Evolutionary conservation across 2,329 filamentous ascomycete species (phyloP).

Genomic region (Xylaria sp.): DNA sequence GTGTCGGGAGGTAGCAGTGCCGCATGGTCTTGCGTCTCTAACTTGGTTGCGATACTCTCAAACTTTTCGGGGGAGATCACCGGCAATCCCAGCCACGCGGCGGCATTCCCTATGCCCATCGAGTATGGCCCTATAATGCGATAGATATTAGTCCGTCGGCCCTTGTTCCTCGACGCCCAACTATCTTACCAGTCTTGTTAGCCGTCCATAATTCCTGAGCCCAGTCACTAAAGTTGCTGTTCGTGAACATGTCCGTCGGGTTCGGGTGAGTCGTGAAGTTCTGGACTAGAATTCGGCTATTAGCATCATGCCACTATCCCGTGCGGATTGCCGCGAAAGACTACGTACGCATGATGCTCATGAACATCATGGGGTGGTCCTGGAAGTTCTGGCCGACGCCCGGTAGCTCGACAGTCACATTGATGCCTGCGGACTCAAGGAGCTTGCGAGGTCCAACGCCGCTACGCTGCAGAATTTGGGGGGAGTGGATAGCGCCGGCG

Average conservation of each 20-base stretch:
- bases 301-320: neutral
- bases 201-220: slow-evolving; percentile 34
- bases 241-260: slow-evolving; percentile 32
- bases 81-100: slow-evolving; percentile 42
- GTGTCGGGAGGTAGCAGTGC: slow-evolving; percentile 37
- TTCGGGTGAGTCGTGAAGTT: slow-evolving; percentile 36
- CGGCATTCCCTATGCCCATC: slow-evolving; percentile 39
- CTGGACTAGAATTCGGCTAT: slow-evolving; percentile 16
- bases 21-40: slow-evolving; percentile 39
- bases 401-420: slow-evolving; percentile 45
- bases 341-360: slow-evolving; percentile 31
- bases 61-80: slow-evolving; percentile 37
- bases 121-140: slow-evolving; percentile 35
- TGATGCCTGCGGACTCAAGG: slow-evolving; percentile 47
- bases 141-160: neutral
- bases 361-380: slow-evolving; percentile 45
- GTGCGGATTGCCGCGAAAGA: neutral
- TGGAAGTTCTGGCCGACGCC: slow-evolving; percentile 54
- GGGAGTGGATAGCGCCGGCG: slow-evolving; percentile 46
- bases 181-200: slow-evolving; percentile 32
- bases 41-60: slow-evolving; percentile 36
- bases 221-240: slow-evolving; percentile 32
- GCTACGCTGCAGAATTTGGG: slow-evolving; percentile 41
- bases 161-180: slow-evolving; percentile 7
- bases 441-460: slow-evolving; percentile 45